Evolutionary conservation across 306 rosid species (phyloP), one percentile per base, ranked within the genome.

Genomic region (Malus asiatica): DNA sequence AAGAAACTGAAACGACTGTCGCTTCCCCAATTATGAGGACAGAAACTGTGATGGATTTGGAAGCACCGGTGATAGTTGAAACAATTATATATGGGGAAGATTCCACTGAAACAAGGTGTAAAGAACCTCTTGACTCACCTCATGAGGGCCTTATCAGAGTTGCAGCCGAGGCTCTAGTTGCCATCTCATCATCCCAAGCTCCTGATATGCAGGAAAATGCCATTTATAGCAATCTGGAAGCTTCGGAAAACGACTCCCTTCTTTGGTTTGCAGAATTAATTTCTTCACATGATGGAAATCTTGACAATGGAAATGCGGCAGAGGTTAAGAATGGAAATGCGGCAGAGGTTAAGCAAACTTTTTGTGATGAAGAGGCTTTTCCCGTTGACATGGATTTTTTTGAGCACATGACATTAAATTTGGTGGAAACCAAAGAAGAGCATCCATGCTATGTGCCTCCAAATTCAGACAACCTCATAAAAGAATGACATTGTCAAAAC

Each of bases 121-220:
- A 32, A 0, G 33, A 32, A 32, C 33, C 0, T 32, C 33, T 32
- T 32, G 33, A 32, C 33, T 32, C 33, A 32, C 33, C 33, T 32
- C 33, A 32, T 32, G 33, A 32, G 33, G 33, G 33, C 33, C 33
- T 90, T 63, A 57, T 80, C 63, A 76, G 59, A 60, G 46, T 70
- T 72, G 98, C 96, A 72, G 97, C 93, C n/a, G 90, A 88, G 80
- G 88, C 97, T 70, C 83, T 89, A 77, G 83, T 90, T 80, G 83
- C 87, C 65, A 83, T 92, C 62, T 89, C 98, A 32, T 82, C 90
- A 20, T 58, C 75, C 13, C 83, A 71, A 67, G 68, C 76, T 70
- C 77, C 40, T 22, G 70, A 64, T 19, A 62, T 64, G 74, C 70
- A 71, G n/a, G 83, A 70, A 71, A n/a, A 32, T 65, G 38, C 79